These are phyloP conservation scores for Pythium dissimile DNA, from an alignment of 352 stramenopile genomes.

Conservation along the genomic window DNA sequence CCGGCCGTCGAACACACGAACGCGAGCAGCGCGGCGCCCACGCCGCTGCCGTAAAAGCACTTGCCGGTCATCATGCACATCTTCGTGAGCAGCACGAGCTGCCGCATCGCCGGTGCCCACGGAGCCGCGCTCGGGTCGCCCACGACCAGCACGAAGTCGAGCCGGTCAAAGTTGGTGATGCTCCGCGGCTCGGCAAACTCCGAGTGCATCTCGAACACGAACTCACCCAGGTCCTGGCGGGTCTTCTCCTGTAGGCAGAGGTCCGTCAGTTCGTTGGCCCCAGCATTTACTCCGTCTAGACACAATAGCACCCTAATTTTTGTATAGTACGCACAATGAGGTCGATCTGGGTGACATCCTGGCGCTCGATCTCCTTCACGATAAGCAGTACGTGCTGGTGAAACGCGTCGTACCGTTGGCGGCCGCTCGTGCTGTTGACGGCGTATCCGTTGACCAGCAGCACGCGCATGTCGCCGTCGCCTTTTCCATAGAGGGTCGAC, in stretches of 20 bases:
- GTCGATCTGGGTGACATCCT: slow-evolving; percentile 59
- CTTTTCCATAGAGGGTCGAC: not conserved
- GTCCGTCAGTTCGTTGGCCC: too few species aligned
- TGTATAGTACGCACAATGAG: slow-evolving; percentile 50
- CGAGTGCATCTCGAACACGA: slow-evolving; percentile 75
- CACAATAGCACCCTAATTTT: too few species aligned
- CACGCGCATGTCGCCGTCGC: slow-evolving; percentile 76
- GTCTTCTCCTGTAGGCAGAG: slow-evolving; percentile 64
- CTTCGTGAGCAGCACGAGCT: slow-evolving; percentile 62
- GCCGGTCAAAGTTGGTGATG: slow-evolving; percentile 77
- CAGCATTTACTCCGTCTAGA: too few species aligned
- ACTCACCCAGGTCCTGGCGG: slow-evolving; percentile 62
- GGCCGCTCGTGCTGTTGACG: slow-evolving; percentile 33
- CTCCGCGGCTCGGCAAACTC: slow-evolving; percentile 51
- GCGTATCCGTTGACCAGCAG: slow-evolving; percentile 71
- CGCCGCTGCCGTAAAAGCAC: slow-evolving; percentile 61
- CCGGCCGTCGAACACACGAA: slow-evolving; percentile 75
- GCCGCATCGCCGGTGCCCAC: slow-evolving; percentile 58
- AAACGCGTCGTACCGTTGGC: slow-evolving; percentile 48
- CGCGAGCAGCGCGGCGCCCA: slow-evolving; percentile 55
- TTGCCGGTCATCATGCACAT: slow-evolving; percentile 90
- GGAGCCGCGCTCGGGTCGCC: slow-evolving; percentile 59
- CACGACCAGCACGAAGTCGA: slow-evolving; percentile 81
- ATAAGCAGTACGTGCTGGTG: slow-evolving; percentile 42
- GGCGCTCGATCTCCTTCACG: slow-evolving; percentile 52